Evolutionary conservation across 106 monocot species (phyloP), one percentile per base, ranked within the genome.

Genomic region (Dendrobium catenatum): DNA sequence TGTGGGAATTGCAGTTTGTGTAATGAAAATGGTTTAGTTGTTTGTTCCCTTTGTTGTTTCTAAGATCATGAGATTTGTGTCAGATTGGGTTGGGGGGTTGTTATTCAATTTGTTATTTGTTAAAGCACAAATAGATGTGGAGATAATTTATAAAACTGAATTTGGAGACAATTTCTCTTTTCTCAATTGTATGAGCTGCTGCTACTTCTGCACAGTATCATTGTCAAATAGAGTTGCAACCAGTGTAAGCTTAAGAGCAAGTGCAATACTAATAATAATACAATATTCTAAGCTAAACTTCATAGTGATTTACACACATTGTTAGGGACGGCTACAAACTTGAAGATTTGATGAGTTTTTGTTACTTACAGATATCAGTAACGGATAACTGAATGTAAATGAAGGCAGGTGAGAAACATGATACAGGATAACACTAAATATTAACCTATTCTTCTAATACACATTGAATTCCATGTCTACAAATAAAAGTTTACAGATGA

Each of bases 11-110:
- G 91, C 76, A 9, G 6, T 0, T 9, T 42, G 37, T 94, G 94
- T 72, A 94, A 94, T 81, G 94, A 94, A 87, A 94, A 94, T 78
- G 94, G 94, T 1, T 75, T 94, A 83, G 75, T 92, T 9, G 75
- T 80, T 10, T 94, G 91, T 75, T 58, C 82, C 54, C 44, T 86
- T 8, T 94, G 93, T 55, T 77, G 80, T 41, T 85, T 77, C 13
- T 76, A 9, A 76, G 24, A 26, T 10, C 1, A 0, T 68, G 13
- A 22, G 22, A 15, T 13, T 61, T 6, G 6, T 61, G 24, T 22
- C n/a, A 61, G 61, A 61, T n/a, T 22, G n/a, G 61, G 51, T 3
- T 13, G 51, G 51, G 51, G 3, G 51, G 13, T 10, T 51, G 51
- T 51, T 51, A 51, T 51, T 51, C 13, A 11, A 51, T 51, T 51